A percentile compares a stretch with the other conserved stretches of the same genome.
phyloP scores from a whole-genome alignment of 176 grass and related monocot species.

The Metroxylon sagu region DNA sequence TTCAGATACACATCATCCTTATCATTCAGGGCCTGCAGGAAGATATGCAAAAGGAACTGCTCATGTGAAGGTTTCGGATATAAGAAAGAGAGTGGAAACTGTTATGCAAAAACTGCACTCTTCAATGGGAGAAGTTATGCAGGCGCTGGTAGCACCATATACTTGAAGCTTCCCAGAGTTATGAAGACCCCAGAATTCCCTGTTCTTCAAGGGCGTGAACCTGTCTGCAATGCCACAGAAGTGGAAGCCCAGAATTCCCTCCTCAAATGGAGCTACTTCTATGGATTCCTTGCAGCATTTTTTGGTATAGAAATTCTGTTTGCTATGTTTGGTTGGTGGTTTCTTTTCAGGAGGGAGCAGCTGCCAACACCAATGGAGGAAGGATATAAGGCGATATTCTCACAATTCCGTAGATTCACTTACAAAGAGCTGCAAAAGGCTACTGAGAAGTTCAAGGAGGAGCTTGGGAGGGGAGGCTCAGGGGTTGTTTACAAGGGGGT shows the following conservation, averaged over 20 bases:
- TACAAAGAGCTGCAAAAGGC: slow-evolving; percentile 18
- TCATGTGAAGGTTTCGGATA: slow-evolving; percentile 30
- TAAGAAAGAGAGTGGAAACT: neutral
- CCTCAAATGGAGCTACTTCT: slow-evolving; percentile 13
- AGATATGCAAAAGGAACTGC: slow-evolving; percentile 12
- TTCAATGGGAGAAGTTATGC: slow-evolving; percentile 21
- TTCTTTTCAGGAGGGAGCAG: neutral
- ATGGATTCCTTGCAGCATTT: slow-evolving; percentile 9
- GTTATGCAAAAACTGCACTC: slow-evolving; percentile 5
- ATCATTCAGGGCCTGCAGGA: slow-evolving; percentile 1
- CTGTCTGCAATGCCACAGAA: slow-evolving; percentile 2
- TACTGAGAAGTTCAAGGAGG: slow-evolving; percentile 17
- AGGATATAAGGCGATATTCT: slow-evolving; percentile 11
- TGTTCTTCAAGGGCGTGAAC: neutral
- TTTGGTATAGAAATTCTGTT: slow-evolving; percentile 17
- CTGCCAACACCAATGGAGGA: neutral
- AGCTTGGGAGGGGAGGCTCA: slow-evolving; percentile 15
- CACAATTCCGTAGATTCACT: slow-evolving; percentile 21
- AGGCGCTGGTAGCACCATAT: neutral
- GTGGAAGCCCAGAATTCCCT: neutral
- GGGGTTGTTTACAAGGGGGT: slow-evolving; percentile 20
- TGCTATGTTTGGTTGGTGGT: slow-evolving; percentile 3
- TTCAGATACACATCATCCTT: accelerated
- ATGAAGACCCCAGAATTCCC: neutral
- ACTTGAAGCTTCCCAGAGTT: slow-evolving; percentile 9